phyloP scores from a whole-genome alignment of 495 filamentous ascomycete genomes.

The Penicillium paradoxum region DNA sequence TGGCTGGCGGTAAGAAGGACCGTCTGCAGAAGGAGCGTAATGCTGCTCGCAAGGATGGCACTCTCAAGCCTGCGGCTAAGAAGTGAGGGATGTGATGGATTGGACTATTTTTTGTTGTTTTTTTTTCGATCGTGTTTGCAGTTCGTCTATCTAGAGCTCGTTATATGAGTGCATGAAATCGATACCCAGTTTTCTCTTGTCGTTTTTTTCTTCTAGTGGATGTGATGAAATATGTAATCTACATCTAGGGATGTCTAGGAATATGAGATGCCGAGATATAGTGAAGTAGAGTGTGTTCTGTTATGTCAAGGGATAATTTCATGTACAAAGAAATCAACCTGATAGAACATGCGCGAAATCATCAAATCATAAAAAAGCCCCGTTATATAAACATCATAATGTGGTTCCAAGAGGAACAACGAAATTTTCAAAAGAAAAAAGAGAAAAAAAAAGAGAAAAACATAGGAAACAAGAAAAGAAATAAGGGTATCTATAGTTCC shows the following conservation, averaged over 20 bases:
- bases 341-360: conserved; percentile 7
- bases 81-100: neutral
- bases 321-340: conserved; percentile 14
- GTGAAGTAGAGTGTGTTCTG: neutral
- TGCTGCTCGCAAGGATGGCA: conserved; percentile 1
- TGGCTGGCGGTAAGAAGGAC: conserved; percentile 62
- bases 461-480: too few relatives aligned
- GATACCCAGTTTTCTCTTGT: conserved; percentile 24
- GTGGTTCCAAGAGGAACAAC: conserved; percentile 9
- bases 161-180: conserved; percentile 20
- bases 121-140: neutral
- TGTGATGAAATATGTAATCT: neutral
- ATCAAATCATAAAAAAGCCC: conserved; percentile 19
- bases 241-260: neutral
- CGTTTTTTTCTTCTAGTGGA: neutral
- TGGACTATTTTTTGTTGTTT: neutral
- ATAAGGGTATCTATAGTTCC: conserved; percentile 38
- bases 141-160: neutral
- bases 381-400: conserved; percentile 16
- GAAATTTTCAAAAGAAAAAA: conserved; percentile 2
- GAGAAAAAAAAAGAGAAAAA: conserved; percentile 13
- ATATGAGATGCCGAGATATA: neutral
- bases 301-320: neutral
- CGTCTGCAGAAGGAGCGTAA: conserved; percentile 23
- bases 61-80: conserved; percentile 3